phyloP scores from a whole-genome alignment of 257 asterid species.

The Scutellaria baicalensis region DNA sequence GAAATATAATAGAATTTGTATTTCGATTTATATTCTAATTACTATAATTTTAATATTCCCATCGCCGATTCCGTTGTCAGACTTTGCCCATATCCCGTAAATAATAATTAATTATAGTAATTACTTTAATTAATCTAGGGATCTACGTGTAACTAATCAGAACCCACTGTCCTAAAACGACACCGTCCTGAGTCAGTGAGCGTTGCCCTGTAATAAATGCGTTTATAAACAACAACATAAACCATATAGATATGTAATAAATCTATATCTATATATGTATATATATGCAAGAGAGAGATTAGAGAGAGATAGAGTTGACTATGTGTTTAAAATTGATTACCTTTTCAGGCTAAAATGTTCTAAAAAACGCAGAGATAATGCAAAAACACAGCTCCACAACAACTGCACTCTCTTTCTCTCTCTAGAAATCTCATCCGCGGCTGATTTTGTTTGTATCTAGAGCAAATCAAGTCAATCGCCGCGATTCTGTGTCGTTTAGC shows the following conservation, averaged over 20 bases:
- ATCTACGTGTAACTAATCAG: constrained; percentile 20
- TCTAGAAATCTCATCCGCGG: constrained; percentile 1
- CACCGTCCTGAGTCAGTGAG: constrained; percentile 11
- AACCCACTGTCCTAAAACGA: constrained; percentile 8
- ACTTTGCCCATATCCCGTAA: constrained; percentile 14
- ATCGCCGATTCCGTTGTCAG: constrained; percentile 31
- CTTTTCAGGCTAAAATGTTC: not conserved
- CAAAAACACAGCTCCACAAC: not conserved
- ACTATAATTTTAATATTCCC: constrained; percentile 4
- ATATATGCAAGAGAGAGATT: not conserved
- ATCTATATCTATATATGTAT: not conserved
- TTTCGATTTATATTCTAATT: not conserved
- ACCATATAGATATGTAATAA: not conserved
- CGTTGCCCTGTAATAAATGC: constrained; percentile 3
- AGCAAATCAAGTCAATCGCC: constrained; percentile 25
- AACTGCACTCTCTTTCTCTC: constrained; percentile 12
- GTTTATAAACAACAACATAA: constrained; percentile 1
- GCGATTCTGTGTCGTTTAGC: constrained; percentile 28
- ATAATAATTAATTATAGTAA: not conserved
- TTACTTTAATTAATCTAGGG: constrained; percentile 7
- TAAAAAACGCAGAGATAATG: not conserved
- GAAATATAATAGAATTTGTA: not conserved
- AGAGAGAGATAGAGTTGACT: constrained; percentile 26
- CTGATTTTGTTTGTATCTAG: constrained; percentile 15
- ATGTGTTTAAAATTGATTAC: constrained; percentile 3